Conservation (phyloP, 345 rosid species). For the Streptanthus diversifolius region DNA sequence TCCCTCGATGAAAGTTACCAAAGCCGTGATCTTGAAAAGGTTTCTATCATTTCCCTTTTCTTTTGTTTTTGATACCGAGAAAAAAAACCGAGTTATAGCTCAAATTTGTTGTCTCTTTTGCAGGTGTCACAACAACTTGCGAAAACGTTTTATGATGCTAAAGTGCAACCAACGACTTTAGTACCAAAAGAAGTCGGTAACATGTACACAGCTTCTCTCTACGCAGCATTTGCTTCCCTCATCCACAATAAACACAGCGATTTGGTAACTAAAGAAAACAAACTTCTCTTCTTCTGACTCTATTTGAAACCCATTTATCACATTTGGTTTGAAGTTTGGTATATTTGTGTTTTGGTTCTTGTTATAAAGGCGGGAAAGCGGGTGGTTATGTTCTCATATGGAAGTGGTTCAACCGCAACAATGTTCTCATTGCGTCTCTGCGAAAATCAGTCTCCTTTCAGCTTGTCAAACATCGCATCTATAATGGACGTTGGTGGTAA, state of each 20-base stretch:
- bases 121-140: slow-evolving; percentile 90
- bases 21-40: slow-evolving; percentile 98
- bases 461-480: slow-evolving; percentile 70
- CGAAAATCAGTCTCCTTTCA: slow-evolving; percentile 65
- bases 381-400: slow-evolving; percentile 86
- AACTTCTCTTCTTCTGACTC: background rate
- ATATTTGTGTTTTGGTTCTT: background rate
- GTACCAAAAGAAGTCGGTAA: slow-evolving; percentile 98
- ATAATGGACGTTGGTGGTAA: slow-evolving; percentile 68
- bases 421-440: slow-evolving; percentile 76
- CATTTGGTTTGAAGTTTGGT: background rate
- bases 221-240: slow-evolving; percentile 93
- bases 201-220: slow-evolving; percentile 98
- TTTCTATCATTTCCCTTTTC: slow-evolving; percentile 9
- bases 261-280: slow-evolving; percentile 49
- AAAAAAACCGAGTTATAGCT: background rate
- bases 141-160: slow-evolving; percentile 77
- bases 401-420: slow-evolving; percentile 93
- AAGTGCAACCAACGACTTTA: slow-evolving; percentile 86
- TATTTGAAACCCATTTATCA: background rate
- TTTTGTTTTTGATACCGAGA: background rate
- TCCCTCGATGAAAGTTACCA: slow-evolving; percentile 89
- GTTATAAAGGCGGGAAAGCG: slow-evolving; percentile 67
- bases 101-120: background rate
- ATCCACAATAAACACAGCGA: slow-evolving; percentile 67